Base-by-base conservation (phyloP, 1,284 basidiomycete species). In the Singerocomus inundabilis region DNA sequence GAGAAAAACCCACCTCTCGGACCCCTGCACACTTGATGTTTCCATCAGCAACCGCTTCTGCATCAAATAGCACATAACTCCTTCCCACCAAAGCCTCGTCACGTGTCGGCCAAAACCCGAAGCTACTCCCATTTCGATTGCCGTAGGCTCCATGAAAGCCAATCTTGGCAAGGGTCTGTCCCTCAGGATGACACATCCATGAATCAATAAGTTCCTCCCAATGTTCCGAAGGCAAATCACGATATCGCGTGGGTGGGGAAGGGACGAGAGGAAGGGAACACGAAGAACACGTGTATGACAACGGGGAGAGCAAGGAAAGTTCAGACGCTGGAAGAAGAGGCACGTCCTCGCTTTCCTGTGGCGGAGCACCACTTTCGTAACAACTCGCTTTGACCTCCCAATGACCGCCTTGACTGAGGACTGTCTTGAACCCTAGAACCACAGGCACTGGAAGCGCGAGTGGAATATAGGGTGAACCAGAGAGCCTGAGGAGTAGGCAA, bases 161-260 rank as follows among this genome's bases (percentile, higher is more conserved):
- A 56, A 82, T 79, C 55, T 80, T 76, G 39, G 81, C 72, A 41
- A 94, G 72, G 29, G 80, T 82, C 70, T 96, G 93, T 33, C 54
- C 62, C 63, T 97, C 93, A 18, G 84, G 71, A 69, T 98, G 96
- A 63, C 95, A 98, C 91, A 99, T 95, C 95, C 95, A 98, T 3
- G 93, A 88, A 53, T 98, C 95, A 21, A 98, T 83, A 34, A 98
- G 82, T 68, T 99, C 95, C 51, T 93, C 88, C 95, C 95, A 99
- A 61, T 97, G 86, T 63, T 97, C 93, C 1, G 91, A 94, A 1
- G 95, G 95, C 7, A 99, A 74, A 60, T 97, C 93, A 44, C 84
- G 80, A 68, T 91, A 97, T 28, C 63, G 67, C 9, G n/a, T 25
- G 37, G 70, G 72, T 8, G 76, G 68, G 0, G 75, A 69, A 29